Conservation (phyloP, 768 basidiomycete genomes). For the Amanita rubescens region DNA sequence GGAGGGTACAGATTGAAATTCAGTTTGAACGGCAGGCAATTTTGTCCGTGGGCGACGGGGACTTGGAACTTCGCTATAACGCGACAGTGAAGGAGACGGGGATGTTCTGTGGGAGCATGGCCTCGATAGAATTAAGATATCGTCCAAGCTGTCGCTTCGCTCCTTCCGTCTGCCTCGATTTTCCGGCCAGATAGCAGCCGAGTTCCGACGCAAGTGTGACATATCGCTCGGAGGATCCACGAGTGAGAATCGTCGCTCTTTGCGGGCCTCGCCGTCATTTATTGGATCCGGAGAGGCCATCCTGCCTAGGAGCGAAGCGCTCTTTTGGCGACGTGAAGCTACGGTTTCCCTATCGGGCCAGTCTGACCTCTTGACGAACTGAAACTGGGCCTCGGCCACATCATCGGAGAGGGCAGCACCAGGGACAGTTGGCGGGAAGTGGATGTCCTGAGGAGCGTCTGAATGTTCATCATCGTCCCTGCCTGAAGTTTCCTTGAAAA, state of each 20-base stretch:
- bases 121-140: conserved; percentile 24
- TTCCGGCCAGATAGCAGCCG: conserved; percentile 35
- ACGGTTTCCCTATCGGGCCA: conserved; percentile 79
- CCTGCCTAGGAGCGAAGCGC: conserved; percentile 51
- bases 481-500: conserved; percentile 70
- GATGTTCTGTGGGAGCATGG: conserved; percentile 40
- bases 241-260: not conserved
- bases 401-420: conserved; percentile 34
- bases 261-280: conserved; percentile 7
- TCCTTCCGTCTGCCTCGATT: conserved; percentile 57
- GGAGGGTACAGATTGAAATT: conserved; percentile 11
- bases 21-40: conserved; percentile 5
- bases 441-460: conserved; percentile 23
- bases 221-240: conserved; percentile 29
- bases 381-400: conserved; percentile 62
- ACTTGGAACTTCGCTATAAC: conserved; percentile 20
- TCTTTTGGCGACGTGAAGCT: conserved; percentile 62
- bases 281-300: conserved; percentile 44
- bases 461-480: conserved; percentile 25
- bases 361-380: conserved; percentile 79
- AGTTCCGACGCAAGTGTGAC: conserved; percentile 51
- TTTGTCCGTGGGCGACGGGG: not conserved
- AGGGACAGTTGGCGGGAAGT: conserved; percentile 20
- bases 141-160: conserved; percentile 36
- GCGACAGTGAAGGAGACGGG: conserved; percentile 48